A percentile compares a stretch with the other conserved stretches of the same genome.
Evolutionary conservation across 257 asterid species (phyloP).

Genomic region (Solanum chiquidenum): DNA sequence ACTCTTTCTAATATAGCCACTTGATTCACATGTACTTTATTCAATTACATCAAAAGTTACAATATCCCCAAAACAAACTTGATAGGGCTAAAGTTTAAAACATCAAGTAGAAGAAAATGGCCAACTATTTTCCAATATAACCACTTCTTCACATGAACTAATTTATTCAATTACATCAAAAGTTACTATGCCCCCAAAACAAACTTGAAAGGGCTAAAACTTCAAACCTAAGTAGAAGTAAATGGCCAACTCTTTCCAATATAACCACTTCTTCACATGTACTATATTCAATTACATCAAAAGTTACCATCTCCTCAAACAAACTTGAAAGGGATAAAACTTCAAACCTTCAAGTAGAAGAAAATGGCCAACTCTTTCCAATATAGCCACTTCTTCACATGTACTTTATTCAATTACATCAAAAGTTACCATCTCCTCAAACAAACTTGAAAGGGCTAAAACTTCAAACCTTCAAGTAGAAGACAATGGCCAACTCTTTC

Average conservation of each 20-base stretch:
- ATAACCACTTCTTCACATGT: conserved; percentile 1
- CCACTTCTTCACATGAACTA: conserved; percentile 5
- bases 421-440: too few species aligned
- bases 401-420: background rate
- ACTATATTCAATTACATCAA: background rate
- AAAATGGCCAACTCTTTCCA: conserved; percentile 29
- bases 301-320: rapidly evolving
- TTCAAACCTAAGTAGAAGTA: too few species aligned
- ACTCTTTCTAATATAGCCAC: conserved; percentile 28
- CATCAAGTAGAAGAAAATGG: conserved; percentile 8
- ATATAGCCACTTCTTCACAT: conserved; percentile 9
- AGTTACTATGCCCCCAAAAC: background rate
- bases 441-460: background rate
- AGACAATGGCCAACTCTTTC: conserved; percentile 28
- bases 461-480: background rate
- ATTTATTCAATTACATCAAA: background rate
- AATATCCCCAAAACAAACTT: background rate
- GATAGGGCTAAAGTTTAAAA: background rate
- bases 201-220: background rate
- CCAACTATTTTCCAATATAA: conserved; percentile 29
- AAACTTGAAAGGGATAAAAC: background rate
- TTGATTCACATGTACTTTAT: background rate
- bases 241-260: conserved; percentile 26
- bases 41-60: background rate
- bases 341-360: background rate